Conservation (phyloP, 2,329 filamentous ascomycete species). For the Davidsoniella neocaledoniae region DNA sequence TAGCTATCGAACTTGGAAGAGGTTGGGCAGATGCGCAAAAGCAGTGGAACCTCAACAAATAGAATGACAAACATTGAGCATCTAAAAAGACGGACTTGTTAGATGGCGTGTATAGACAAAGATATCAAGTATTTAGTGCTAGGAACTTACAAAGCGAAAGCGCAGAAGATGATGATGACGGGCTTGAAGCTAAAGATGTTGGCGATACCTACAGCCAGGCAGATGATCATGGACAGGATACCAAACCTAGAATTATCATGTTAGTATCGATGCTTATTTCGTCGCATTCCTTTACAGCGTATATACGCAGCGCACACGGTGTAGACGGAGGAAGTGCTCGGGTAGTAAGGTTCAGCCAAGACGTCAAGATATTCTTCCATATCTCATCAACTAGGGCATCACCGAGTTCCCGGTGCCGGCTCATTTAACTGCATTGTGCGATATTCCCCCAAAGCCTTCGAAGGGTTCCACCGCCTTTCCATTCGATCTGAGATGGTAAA, state of each 20-base stretch:
- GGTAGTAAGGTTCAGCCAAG: no score
- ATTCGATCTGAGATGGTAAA: no score
- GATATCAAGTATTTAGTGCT: not conserved
- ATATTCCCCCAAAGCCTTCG: no score
- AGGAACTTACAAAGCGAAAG: conserved; percentile 34
- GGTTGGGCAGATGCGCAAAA: conserved; percentile 94
- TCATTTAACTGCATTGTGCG: no score
- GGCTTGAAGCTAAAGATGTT: conserved; percentile 43
- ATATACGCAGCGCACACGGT: not conserved
- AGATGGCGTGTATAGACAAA: not conserved
- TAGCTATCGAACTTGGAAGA: conserved; percentile 74
- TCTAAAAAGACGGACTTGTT: conserved; percentile 25
- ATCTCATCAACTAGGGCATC: no score
- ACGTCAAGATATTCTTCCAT: no score
- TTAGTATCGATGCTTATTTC: not conserved
- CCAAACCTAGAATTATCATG: conserved; percentile 36
- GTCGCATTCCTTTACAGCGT: not conserved
- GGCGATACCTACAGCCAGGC: conserved; percentile 51
- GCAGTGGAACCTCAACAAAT: conserved; percentile 81
- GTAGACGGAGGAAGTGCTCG: not conserved
- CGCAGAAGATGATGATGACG: conserved; percentile 34
- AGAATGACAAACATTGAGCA: conserved; percentile 56
- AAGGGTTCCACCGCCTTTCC: no score
- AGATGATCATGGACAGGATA: conserved; percentile 53
- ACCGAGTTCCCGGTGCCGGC: no score